These are phyloP conservation scores for Eragrostis nindensis DNA, from an alignment of 176 grass and related monocot genomes.

Conservation along the genomic window DNA sequence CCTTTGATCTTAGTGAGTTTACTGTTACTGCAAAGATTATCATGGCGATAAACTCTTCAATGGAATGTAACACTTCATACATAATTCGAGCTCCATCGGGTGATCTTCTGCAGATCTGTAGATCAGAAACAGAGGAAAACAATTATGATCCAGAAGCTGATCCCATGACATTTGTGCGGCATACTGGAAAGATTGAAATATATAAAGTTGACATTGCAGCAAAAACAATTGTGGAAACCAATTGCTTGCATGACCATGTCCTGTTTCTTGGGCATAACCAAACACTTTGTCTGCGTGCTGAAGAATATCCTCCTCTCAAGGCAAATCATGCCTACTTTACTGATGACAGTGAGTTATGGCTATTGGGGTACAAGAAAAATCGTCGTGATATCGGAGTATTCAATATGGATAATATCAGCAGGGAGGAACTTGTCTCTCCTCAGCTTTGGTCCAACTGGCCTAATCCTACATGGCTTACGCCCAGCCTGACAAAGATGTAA, in stretches of 20 bases:
- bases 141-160: not conserved
- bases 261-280: not conserved
- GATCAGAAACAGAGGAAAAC: not conserved
- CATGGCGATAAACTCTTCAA: not conserved
- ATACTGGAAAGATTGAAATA: not conserved
- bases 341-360: not conserved
- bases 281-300: not conserved
- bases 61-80: not conserved
- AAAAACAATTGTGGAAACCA: not conserved
- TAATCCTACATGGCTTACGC: not conserved
- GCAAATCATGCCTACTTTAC: slow-evolving; percentile 1
- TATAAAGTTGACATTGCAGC: not conserved
- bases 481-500: not conserved
- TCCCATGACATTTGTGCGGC: not conserved
- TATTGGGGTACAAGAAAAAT: not conserved
- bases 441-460: not conserved
- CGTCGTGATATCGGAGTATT: not conserved
- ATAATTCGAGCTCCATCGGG: not conserved
- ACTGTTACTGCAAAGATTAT: not conserved
- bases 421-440: not conserved
- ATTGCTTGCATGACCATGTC: not conserved
- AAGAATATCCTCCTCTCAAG: not conserved
- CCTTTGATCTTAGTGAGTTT: not conserved
- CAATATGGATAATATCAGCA: not conserved
- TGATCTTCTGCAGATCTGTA: not conserved